A percentile compares a stretch with the other conserved stretches of the same genome.
Conservation (phyloP, 306 rosid species). For the Pterocarpus santalinus region DNA sequence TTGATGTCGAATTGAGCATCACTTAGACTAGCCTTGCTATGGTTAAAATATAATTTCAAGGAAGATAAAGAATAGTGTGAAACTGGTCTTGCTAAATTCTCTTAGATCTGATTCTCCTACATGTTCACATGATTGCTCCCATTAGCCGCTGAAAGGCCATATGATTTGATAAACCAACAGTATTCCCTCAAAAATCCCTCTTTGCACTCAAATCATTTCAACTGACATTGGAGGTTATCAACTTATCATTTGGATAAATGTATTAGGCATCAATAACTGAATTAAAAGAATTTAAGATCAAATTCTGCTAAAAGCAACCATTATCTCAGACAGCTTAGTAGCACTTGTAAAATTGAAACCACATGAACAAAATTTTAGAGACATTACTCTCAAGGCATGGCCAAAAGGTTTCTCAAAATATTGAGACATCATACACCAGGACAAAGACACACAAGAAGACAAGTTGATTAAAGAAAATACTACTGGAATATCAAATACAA, state of each 20-base stretch:
- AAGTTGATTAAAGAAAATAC: slow-evolving; percentile 30
- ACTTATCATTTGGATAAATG: slow-evolving; percentile 28
- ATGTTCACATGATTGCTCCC: slow-evolving; percentile 33
- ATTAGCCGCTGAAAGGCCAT: slow-evolving; percentile 12
- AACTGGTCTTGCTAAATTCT: slow-evolving; percentile 21
- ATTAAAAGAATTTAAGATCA: slow-evolving; percentile 6
- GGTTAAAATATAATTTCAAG: slow-evolving; percentile 4
- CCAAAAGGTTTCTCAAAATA: slow-evolving; percentile 36
- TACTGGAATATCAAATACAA: slow-evolving; percentile 38
- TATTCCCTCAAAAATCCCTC: slow-evolving; percentile 11
- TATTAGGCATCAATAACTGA: slow-evolving; percentile 33
- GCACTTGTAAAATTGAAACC: slow-evolving; percentile 18
- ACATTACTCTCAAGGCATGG: slow-evolving; percentile 19
- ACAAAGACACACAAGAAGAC: slow-evolving; percentile 31
- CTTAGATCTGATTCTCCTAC: slow-evolving; percentile 23
- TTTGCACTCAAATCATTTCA: slow-evolving; percentile 14
- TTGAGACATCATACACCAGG: slow-evolving; percentile 18
- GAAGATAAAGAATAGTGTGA: neutral
- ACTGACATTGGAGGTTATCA: slow-evolving; percentile 6
- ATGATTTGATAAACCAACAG: slow-evolving; percentile 9
- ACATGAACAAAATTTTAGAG: slow-evolving; percentile 17
- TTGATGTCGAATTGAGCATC: slow-evolving; percentile 26
- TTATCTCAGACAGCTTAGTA: slow-evolving; percentile 8
- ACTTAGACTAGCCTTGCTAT: slow-evolving; percentile 8
- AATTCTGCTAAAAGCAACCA: slow-evolving; percentile 31